Conservation (phyloP, 768 basidiomycete genomes). For the Suillus paluster region DNA sequence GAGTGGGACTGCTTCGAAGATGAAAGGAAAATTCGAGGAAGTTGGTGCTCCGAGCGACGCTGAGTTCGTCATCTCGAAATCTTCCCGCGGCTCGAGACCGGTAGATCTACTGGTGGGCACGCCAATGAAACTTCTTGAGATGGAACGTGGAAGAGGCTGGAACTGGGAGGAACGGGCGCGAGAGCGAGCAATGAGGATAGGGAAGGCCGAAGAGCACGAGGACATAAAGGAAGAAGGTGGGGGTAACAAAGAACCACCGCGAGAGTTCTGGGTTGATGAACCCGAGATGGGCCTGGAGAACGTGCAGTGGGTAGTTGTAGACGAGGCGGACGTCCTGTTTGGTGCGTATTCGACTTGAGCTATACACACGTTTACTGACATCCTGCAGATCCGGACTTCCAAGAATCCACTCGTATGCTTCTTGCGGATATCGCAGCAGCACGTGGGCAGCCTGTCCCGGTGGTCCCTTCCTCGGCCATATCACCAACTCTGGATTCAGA, state of each 20-base stretch:
- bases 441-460: conserved; percentile 35
- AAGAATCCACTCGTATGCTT: conserved; percentile 69
- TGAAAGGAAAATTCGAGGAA: conserved; percentile 41
- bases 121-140: conserved; percentile 64
- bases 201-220: conserved; percentile 30
- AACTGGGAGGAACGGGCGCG: conserved; percentile 41
- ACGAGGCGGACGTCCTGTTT: conserved; percentile 91
- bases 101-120: conserved; percentile 71
- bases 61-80: conserved; percentile 32
- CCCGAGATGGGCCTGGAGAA: conserved; percentile 66
- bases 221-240: conserved; percentile 28
- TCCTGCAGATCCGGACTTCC: conserved; percentile 76
- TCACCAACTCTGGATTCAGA: conserved; percentile 12
- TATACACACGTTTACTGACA: conserved; percentile 3
- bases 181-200: conserved; percentile 27
- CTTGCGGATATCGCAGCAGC: conserved; percentile 73
- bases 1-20: conserved; percentile 51
- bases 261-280: conserved; percentile 47
- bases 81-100: conserved; percentile 18
- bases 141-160: conserved; percentile 60
- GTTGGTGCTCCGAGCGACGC: conserved; percentile 21
- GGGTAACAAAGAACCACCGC: conserved; percentile 16
- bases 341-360: conserved; percentile 48
- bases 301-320: conserved; percentile 88
- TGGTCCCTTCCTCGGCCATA: conserved; percentile 23